phyloP scores from a whole-genome alignment of 164 flowering plant genomes.

The Vitis cinerea region DNA sequence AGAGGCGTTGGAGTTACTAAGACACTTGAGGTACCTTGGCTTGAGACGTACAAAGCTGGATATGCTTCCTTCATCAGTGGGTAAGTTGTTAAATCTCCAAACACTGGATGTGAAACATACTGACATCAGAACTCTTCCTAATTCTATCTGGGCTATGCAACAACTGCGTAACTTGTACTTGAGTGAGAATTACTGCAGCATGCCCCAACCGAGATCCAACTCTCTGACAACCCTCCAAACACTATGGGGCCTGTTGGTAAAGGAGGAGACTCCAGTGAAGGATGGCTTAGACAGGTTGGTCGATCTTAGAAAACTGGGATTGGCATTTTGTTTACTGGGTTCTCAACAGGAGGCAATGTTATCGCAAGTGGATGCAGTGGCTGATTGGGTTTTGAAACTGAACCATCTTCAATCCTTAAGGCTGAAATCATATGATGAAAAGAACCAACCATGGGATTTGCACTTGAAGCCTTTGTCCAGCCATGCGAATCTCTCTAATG shows the following conservation, averaged over 20 bases:
- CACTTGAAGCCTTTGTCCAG: conserved; percentile 3
- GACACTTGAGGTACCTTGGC: conserved; percentile 28
- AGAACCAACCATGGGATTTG: conserved; percentile 12
- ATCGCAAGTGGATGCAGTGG: neutral
- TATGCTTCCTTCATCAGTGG: conserved; percentile 21
- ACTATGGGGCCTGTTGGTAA: conserved; percentile 10
- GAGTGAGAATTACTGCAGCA: neutral
- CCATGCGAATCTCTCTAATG: conserved; percentile 7
- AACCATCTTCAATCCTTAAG: conserved; percentile 18
- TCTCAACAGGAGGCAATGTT: no score
- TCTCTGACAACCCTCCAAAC: conserved; percentile 6
- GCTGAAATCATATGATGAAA: conserved; percentile 17
- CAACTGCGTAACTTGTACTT: conserved; percentile 28
- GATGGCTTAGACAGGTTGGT: neutral
- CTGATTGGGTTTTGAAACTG: conserved; percentile 17
- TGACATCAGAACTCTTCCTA: conserved; percentile 16
- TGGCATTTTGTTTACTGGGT: neutral
- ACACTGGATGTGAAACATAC: conserved; percentile 36
- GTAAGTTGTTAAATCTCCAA: conserved; percentile 23
- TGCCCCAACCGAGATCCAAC: no score
- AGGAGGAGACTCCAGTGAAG: neutral
- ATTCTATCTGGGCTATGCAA: conserved; percentile 24
- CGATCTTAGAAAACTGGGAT: conserved; percentile 8
- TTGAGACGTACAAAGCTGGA: conserved; percentile 26
- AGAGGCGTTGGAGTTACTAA: conserved; percentile 19